Percentiles rank a stretch among this genome's conserved stretches.
phyloP scores from a whole-genome alignment of 352 stramenopile species.

The Elongisporangium undulatum region DNA sequence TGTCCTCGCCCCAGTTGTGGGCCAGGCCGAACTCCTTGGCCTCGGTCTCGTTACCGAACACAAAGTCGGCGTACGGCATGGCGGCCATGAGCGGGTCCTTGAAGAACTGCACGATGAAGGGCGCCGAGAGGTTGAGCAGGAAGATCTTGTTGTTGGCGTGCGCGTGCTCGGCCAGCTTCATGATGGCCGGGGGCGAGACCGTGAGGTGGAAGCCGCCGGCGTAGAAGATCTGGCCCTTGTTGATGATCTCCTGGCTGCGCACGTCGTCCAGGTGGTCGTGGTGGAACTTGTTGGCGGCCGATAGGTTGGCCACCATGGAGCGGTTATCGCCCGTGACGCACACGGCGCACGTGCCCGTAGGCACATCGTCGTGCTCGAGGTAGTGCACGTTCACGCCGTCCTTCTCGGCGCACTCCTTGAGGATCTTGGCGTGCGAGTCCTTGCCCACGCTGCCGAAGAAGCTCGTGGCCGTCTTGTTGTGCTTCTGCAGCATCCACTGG shows the following conservation, averaged over 20 bases:
- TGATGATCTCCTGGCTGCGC: constrained; percentile 93
- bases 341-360: constrained; percentile 98
- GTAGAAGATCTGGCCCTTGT: constrained; percentile 95
- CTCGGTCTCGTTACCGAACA: constrained; percentile 99
- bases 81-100: constrained; percentile 93
- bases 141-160: constrained; percentile 93
- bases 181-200: constrained; percentile 92
- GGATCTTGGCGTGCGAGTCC: constrained; percentile 91
- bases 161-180: constrained; percentile 92
- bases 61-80: constrained; percentile 96
- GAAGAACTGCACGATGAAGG: constrained; percentile 99
- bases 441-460: constrained; percentile 97
- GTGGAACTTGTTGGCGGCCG: constrained; percentile 98
- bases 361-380: constrained; percentile 91
- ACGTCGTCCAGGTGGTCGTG: constrained; percentile 79
- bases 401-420: constrained; percentile 90
- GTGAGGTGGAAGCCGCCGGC: constrained; percentile 98
- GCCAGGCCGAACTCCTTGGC: constrained; percentile 93
- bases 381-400: constrained; percentile 97
- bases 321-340: constrained; percentile 95
- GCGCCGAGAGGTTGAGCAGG: constrained; percentile 96
- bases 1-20: constrained; percentile 86
- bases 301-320: constrained; percentile 96
- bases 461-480: constrained; percentile 81
- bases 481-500: constrained; percentile 97